Evolutionary conservation across 306 rosid genomes (phyloP).

Genomic region (Fragaria ananassa): DNA sequence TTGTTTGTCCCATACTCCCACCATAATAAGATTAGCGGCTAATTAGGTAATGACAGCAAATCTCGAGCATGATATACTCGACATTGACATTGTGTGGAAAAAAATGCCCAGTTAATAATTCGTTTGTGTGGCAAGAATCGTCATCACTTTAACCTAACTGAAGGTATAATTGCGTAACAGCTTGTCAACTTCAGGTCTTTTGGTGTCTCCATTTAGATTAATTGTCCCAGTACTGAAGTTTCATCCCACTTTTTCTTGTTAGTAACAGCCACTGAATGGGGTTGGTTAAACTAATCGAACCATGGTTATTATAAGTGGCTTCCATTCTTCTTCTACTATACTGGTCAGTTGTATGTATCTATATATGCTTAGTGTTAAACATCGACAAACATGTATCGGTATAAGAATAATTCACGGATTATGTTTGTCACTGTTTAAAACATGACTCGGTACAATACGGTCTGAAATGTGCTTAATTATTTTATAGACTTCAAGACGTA

Average conservation of each 20-base stretch:
- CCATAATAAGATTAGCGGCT: conserved; percentile 20
- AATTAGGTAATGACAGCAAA: conserved; percentile 34
- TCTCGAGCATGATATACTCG: conserved; percentile 22
- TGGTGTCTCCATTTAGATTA: conserved; percentile 28
- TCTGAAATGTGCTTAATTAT: too few species aligned
- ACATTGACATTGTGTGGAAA: conserved; percentile 25
- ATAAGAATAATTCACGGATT: too few species aligned
- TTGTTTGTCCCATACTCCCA: background rate
- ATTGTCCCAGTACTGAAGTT: conserved; percentile 21
- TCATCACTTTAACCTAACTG: conserved; percentile 33
- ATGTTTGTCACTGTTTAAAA: too few species aligned
- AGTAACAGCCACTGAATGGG: background rate
- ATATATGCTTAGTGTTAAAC: too few species aligned
- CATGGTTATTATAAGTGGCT: background rate
- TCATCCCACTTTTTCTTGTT: background rate
- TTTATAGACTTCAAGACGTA: too few species aligned
- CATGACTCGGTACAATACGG: too few species aligned
- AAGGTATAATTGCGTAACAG: conserved; percentile 26
- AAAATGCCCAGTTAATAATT: conserved; percentile 21
- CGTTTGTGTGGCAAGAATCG: conserved; percentile 21
- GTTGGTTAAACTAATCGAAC: background rate
- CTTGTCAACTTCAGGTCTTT: conserved; percentile 40
- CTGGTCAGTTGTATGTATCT: too few species aligned
- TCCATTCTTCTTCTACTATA: background rate
- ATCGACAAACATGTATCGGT: too few species aligned